Evolutionary conservation across 208 protist genomes (phyloP).

Genomic region (Trypanosoma cruzi): DNA sequence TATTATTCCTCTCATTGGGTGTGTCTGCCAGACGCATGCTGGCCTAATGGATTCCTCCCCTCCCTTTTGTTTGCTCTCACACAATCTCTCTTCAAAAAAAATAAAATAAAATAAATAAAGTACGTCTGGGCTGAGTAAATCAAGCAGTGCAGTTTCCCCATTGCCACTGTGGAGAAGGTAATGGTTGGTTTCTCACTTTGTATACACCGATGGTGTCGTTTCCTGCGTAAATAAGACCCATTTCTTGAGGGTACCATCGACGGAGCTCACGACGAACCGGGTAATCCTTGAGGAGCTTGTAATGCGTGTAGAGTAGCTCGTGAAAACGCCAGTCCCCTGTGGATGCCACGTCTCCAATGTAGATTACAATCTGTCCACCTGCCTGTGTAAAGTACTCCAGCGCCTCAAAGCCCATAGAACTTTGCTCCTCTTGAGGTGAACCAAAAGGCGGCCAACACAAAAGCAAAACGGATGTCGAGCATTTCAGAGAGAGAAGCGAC

Average conservation of each 20-base stretch:
- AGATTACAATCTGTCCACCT: conserved; percentile 81
- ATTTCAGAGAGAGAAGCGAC: conserved; percentile 72
- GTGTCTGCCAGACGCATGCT: no score
- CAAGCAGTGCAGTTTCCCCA: conserved; percentile 12
- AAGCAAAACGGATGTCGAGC: conserved; percentile 66
- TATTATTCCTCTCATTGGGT: no score
- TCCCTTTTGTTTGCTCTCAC: not conserved
- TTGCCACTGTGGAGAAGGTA: conserved; percentile 33
- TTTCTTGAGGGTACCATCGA: conserved; percentile 86
- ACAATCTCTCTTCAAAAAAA: not conserved
- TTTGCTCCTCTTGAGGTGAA: conserved; percentile 84
- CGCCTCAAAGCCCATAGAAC: conserved; percentile 91
- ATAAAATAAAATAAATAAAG: not conserved
- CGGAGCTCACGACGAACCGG: conserved; percentile 84
- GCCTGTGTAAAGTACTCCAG: conserved; percentile 82
- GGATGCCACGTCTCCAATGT: conserved; percentile 86
- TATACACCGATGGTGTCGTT: conserved; percentile 92
- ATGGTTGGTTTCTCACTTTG: conserved; percentile 43
- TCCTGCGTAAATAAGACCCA: conserved; percentile 89
- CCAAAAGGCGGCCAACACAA: conserved; percentile 92
- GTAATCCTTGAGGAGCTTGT: conserved; percentile 82
- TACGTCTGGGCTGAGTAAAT: not conserved
- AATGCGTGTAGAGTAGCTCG: conserved; percentile 80
- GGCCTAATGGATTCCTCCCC: no score
- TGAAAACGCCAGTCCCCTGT: conserved; percentile 92